A percentile compares a stretch with the other conserved stretches of the same genome.
Conservation (phyloP, 78 protist species). For the Chrysochromulina tobinii region DNA sequence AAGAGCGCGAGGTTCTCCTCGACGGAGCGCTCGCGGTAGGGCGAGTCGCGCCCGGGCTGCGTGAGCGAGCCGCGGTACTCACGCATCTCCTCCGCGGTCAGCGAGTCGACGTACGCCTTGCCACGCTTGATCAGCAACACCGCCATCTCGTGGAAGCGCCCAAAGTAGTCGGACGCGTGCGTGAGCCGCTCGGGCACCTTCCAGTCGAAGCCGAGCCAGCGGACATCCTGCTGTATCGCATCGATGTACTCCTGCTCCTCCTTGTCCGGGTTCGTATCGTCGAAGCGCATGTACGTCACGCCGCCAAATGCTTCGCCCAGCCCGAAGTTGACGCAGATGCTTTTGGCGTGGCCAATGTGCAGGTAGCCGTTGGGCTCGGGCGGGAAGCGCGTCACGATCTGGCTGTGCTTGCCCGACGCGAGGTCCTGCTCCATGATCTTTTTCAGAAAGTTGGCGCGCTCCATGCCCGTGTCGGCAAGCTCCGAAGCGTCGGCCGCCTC, state of each 20-base stretch:
- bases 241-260: constrained; percentile 57
- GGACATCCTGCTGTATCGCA: constrained; percentile 40
- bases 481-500: neutral
- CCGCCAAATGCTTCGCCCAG: constrained; percentile 42
- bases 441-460: neutral
- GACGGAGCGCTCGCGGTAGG: constrained; percentile 48
- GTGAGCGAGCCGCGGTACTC: constrained; percentile 38
- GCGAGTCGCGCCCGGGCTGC: neutral
- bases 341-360: constrained; percentile 75
- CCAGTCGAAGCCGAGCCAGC: constrained; percentile 37
- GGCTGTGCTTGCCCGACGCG: neutral
- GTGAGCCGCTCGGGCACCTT: constrained; percentile 7
- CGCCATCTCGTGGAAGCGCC: neutral
- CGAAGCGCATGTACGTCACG: constrained; percentile 55
- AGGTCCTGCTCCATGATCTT: constrained; percentile 14
- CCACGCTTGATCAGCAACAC: constrained; percentile 52
- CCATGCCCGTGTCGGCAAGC: neutral
- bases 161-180: constrained; percentile 63
- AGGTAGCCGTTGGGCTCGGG: constrained; percentile 74
- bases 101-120: constrained; percentile 64
- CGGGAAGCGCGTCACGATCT: constrained; percentile 44
- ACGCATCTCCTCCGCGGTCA: constrained; percentile 40
- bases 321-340: constrained; percentile 61
- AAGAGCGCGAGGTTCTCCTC: constrained; percentile 60
- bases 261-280: constrained; percentile 74